Percentiles rank a stretch among this genome's conserved stretches.
Evolutionary conservation across 2,329 filamentous ascomycete species (phyloP).

Genomic region (Esteya vermicola): DNA sequence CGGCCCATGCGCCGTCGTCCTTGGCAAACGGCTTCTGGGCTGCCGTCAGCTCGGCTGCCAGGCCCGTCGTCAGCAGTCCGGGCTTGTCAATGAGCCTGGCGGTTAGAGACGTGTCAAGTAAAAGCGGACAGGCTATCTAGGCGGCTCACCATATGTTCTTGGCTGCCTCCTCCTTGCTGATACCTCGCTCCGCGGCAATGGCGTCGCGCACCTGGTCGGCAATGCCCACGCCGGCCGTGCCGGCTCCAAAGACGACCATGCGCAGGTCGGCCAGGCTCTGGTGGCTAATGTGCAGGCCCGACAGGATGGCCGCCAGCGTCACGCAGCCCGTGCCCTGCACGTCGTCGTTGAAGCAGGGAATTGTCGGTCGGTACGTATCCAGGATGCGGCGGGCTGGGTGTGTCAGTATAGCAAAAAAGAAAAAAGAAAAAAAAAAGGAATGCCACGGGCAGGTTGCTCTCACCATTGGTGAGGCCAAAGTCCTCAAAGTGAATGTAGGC

Average conservation of each 20-base stretch:
- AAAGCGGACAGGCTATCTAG: not conserved
- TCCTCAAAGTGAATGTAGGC: constrained; percentile 87
- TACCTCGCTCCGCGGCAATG: constrained; percentile 52
- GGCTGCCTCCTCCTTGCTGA: constrained; percentile 58
- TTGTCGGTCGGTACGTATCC: constrained; percentile 57
- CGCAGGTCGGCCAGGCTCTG: constrained; percentile 53
- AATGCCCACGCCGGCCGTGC: constrained; percentile 72
- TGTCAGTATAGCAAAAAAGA: not conserved
- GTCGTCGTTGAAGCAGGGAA: constrained; percentile 84
- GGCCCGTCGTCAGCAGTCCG: constrained; percentile 54
- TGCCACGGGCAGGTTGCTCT: constrained; percentile 7
- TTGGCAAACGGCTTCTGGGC: constrained; percentile 57
- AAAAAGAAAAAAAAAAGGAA: not conserved
- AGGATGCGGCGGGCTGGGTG: constrained; percentile 55
- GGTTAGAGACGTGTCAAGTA: no score
- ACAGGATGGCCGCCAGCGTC: constrained; percentile 68
- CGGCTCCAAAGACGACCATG: constrained; percentile 66
- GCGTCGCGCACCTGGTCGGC: constrained; percentile 74
- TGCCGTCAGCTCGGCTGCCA: constrained; percentile 32
- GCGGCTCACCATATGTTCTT: constrained; percentile 58
- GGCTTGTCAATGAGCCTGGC: constrained; percentile 72
- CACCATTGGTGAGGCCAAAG: constrained; percentile 62
- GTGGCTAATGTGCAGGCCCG: constrained; percentile 55
- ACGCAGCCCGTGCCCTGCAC: constrained; percentile 72
- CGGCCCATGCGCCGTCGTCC: constrained; percentile 47